Evolutionary conservation across 208 protist species (phyloP).

Genomic region (Crithidia fasciculata): DNA sequence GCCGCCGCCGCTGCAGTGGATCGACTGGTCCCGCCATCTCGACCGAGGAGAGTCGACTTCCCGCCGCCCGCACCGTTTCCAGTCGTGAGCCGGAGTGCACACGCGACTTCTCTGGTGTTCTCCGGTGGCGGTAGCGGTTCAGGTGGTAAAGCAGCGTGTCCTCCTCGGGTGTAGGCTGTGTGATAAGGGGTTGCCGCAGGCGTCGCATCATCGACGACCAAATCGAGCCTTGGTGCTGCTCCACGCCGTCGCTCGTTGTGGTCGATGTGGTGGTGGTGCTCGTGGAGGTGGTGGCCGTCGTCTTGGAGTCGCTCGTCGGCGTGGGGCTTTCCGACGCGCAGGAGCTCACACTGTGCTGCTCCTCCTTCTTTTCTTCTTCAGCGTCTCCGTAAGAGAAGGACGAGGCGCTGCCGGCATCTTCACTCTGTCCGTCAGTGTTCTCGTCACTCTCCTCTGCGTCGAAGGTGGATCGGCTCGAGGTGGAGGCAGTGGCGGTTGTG

Average conservation of each 20-base stretch:
- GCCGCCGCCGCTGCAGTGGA: not conserved
- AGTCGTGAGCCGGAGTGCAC: not conserved
- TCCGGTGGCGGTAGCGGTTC: not conserved
- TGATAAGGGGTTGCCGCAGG: slow-evolving; percentile 1
- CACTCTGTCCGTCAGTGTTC: no score
- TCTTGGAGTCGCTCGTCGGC: not conserved
- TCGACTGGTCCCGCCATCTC: not conserved
- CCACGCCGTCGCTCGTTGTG: not conserved
- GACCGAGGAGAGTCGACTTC: not conserved
- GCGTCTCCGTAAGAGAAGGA: no score
- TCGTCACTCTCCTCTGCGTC: not conserved
- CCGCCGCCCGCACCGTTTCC: not conserved
- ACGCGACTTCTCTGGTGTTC: not conserved
- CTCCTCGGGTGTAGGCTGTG: not conserved
- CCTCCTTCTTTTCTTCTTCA: not conserved
- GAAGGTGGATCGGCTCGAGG: not conserved
- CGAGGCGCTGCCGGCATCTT: no score
- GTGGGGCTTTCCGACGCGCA: not conserved
- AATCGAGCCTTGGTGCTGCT: not conserved
- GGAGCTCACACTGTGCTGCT: not conserved
- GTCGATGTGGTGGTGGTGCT: not conserved
- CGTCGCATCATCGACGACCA: slow-evolving; percentile 9
- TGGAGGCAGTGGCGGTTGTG: not conserved
- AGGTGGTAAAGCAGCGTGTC: not conserved
- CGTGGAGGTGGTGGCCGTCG: not conserved